Evolutionary conservation across 768 basidiomycete species (phyloP), one percentile per base, ranked within the genome.

Genomic region (Tricholoma terreum): DNA sequence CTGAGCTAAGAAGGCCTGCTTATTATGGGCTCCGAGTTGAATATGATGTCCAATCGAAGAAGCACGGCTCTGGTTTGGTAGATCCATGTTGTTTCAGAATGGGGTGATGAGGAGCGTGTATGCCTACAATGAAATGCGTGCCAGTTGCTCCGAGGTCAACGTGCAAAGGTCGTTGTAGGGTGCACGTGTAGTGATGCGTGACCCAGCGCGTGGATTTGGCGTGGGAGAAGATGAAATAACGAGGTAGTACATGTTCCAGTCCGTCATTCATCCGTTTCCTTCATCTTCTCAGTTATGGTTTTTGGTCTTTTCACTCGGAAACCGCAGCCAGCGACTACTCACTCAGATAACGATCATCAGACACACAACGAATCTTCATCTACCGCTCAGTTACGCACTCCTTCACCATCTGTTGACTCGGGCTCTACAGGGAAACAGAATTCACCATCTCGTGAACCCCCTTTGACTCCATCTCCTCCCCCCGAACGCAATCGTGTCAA

Each of bases 1-100:
- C 78, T 80, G 79, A 80, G 79, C 78, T 80, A 79, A 78, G 78
- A 75, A 73, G 77, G 77, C 75, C 3, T 35, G 30, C 10, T 5
- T 6, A 5, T 33, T 33, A 5, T 10, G 5, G 31, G 10, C 31
- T 10, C 5, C 6, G 31, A 5, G 10, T 10, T 6, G 31, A 6
- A 33, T 10, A 5, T 33, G 31, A 33, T 33, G 31, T 5, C 5
- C 31, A 33, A 33, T 33, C 31, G 10, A 33, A 33, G 10, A 33
- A 6, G 31, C 31, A 33, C 10, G 10, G 6, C 31, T 10, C 31
- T 33, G n/a, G n/a, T n/a, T n/a, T n/a, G n/a, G n/a, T n/a, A n/a
- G n/a, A n/a, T n/a, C n/a, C n/a, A n/a, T n/a, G n/a, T n/a, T n/a
- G n/a, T n/a, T n/a, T n/a, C n/a, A n/a, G n/a, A n/a, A n/a, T n/a